Conservation (phyloP, 495 filamentous ascomycete genomes). For the Hyaloscypha bicolor region DNA sequence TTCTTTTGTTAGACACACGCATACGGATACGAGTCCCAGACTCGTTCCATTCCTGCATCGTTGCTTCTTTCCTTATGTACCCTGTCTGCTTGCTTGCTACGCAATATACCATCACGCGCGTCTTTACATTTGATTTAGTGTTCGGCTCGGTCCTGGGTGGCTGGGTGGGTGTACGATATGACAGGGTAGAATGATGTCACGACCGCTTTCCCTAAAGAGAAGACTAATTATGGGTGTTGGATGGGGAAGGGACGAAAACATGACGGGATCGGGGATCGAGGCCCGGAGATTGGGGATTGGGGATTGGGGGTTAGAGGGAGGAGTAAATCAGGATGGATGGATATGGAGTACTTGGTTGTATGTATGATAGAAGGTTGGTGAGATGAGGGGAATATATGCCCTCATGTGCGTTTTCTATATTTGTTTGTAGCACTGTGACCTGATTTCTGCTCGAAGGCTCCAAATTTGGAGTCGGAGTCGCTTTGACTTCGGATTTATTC, state of each 20-base stretch:
- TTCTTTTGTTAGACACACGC: not conserved
- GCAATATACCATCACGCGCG: conserved; percentile 5
- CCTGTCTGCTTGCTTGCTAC: not conserved
- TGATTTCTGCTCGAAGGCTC: too few relatives aligned
- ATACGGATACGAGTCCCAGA: not conserved
- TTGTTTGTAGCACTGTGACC: too few relatives aligned
- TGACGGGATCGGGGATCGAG: not conserved
- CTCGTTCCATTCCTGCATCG: not conserved
- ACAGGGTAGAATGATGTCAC: not conserved
- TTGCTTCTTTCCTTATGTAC: not conserved
- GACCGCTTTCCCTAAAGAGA: not conserved
- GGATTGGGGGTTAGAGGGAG: too few relatives aligned
- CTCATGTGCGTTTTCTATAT: not conserved
- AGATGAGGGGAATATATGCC: not conserved
- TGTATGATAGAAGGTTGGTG: not conserved
- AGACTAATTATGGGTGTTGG: not conserved
- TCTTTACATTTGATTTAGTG: not conserved
- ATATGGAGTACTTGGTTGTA: not conserved
- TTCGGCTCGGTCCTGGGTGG: not conserved
- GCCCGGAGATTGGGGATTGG: too few relatives aligned
- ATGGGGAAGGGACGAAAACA: not conserved
- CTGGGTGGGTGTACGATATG: not conserved
- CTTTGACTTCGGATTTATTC: too few relatives aligned
- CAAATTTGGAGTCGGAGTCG: too few relatives aligned
- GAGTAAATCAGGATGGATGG: not conserved